A percentile compares a stretch with the other conserved stretches of the same genome.
These are phyloP conservation scores for Annulohypoxylon maeteangense DNA, from an alignment of 495 filamentous ascomycete genomes.

Conservation along the genomic window DNA sequence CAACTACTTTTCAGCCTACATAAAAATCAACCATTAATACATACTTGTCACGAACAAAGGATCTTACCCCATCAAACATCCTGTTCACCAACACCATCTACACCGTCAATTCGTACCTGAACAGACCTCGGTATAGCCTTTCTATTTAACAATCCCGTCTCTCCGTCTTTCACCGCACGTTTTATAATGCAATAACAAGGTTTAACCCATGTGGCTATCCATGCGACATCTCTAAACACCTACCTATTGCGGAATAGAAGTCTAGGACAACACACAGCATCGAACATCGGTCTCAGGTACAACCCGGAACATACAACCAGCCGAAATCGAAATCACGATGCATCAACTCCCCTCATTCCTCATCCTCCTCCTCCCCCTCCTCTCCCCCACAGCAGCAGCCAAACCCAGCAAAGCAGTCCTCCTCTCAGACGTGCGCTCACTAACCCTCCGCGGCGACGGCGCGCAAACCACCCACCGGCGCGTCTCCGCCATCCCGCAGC, in stretches of 20 bases:
- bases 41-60: background rate
- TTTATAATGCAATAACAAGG: background rate
- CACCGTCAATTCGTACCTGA: background rate
- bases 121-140: slow-evolving; percentile 5
- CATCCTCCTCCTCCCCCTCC: slow-evolving; percentile 49
- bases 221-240: background rate
- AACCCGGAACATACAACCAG: background rate
- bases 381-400: slow-evolving; percentile 42
- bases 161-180: background rate
- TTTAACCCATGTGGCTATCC: background rate
- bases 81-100: background rate
- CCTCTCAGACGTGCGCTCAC: slow-evolving; percentile 77
- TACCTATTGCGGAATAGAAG: background rate
- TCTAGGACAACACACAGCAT: background rate
- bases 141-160: background rate
- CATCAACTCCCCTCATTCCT: slow-evolving; percentile 39
- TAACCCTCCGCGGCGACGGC: slow-evolving; percentile 75
- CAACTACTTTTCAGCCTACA: background rate
- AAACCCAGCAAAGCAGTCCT: slow-evolving; percentile 68
- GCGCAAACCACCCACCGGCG: slow-evolving; percentile 76
- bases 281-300: slow-evolving; percentile 4
- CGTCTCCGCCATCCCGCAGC: slow-evolving; percentile 78
- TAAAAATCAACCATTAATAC: background rate
- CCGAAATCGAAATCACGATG: slow-evolving; percentile 16
- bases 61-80: slow-evolving; percentile 1